Evolutionary conservation across 768 basidiomycete genomes (phyloP), one percentile per base, ranked within the genome.

Genomic region (Amanita brunnescens): DNA sequence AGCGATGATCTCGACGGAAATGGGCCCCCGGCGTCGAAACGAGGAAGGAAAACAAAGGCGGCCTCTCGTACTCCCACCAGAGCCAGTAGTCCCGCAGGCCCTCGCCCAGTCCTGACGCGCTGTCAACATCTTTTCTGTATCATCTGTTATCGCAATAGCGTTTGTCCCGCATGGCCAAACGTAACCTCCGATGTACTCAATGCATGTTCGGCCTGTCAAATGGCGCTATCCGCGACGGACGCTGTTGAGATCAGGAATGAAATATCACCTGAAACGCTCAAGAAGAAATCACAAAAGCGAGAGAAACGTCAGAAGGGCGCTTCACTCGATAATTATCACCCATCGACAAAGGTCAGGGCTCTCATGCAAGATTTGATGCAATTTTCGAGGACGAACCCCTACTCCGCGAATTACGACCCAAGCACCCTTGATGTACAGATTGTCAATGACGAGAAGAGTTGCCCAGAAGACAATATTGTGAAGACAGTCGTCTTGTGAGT

Each of bases 401-500:
- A 89, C 62, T 95, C 93, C 14, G 65, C 68, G 13, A 95, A 98
- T 64, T 97, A 91, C 60, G 87, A 93, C 64, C 83, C 88, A 14
- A 67, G 70, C 18, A 74, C 79, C 33, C 67, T 84, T 40, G 89
- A 87, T 62, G 74, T 91, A 18, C 81, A 90, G 61, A 82, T 87
- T 74, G 71, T 89, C 21, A 89, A 94, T 56, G 73, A 75, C 39
- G 67, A 86, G 45, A 91, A 89, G 18, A 81, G 82, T 54, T 75
- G 76, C 21, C 58, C 87, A 13, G 84, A 87, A 46, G 83, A 87
- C 41, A 81, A 80, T 3, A 62, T 81, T 30, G 71, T 87, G 47
- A 98, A 99, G 72, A 94, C 91, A 3, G 87, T 98, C 37, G 94
- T 98, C 47, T 98, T 98, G 89, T 97, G 64, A 66, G 92, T 78